These are phyloP conservation scores for Crithidia bombi DNA, from an alignment of 208 protist genomes.

Conservation along the genomic window DNA sequence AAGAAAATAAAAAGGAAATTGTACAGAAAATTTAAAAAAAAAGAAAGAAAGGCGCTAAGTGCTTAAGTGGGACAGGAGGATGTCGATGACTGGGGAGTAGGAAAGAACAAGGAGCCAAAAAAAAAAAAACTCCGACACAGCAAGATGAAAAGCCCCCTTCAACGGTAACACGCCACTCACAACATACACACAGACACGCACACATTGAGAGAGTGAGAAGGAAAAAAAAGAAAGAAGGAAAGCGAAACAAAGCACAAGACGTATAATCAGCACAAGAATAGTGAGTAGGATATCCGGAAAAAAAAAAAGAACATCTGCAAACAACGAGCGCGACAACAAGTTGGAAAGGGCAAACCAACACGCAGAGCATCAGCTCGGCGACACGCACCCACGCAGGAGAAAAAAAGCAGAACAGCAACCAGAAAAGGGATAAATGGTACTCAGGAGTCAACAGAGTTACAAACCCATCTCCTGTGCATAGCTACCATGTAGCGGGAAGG, in stretches of 20 bases:
- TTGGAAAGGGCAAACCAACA: background rate
- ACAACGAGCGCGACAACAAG: background rate
- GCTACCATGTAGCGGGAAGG: no score
- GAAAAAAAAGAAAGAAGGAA: constrained; percentile 13
- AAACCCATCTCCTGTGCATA: no score
- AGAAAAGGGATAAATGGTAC: no score
- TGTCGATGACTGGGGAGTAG: background rate
- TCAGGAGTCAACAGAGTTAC: no score
- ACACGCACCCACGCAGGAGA: no score
- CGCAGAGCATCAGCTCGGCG: background rate
- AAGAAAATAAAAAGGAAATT: no score
- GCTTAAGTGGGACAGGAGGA: background rate
- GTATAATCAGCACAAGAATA: background rate
- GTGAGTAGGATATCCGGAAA: background rate
- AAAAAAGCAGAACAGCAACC: no score
- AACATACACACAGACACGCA: background rate
- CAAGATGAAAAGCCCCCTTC: background rate
- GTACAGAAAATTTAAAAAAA: no score
- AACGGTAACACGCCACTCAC: background rate
- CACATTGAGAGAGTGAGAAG: background rate
- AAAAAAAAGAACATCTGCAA: background rate
- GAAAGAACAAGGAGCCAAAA: constrained; percentile 14
- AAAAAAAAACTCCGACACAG: background rate
- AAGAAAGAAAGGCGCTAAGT: background rate
- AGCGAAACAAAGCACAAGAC: background rate